Conservation (phyloP, 1,284 basidiomycete species). For the Wallemia hederae region DNA sequence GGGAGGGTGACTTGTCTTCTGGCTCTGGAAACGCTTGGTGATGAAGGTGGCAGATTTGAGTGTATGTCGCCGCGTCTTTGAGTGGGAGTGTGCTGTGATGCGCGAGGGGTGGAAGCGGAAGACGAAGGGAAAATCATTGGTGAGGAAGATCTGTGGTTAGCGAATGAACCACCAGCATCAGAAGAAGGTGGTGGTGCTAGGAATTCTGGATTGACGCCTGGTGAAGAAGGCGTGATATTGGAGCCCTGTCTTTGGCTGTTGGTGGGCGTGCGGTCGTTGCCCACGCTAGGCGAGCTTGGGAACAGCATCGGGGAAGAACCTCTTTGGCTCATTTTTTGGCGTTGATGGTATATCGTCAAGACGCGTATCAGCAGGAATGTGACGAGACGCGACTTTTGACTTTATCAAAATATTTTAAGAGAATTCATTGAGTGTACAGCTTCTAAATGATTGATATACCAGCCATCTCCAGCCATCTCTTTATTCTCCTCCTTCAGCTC, state of each 20-base stretch:
- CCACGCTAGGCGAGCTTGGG: background rate
- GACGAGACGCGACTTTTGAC: too few relatives aligned
- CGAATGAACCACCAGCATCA: background rate
- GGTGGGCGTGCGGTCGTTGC: background rate
- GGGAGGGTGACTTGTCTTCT: background rate
- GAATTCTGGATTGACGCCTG: background rate
- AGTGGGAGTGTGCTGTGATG: conserved; percentile 6
- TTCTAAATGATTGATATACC: too few relatives aligned
- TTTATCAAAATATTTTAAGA: too few relatives aligned
- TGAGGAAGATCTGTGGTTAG: background rate
- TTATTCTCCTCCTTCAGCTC: too few relatives aligned
- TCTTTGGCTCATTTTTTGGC: background rate
- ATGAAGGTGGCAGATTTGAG: conserved; percentile 9
- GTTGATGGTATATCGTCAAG: background rate
- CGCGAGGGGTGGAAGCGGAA: background rate
- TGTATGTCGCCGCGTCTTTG: conserved; percentile 12
- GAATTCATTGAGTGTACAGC: too few relatives aligned
- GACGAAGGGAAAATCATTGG: background rate
- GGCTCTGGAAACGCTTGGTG: conserved; percentile 2
- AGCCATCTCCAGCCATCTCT: background rate
- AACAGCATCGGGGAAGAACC: background rate
- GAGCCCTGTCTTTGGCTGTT: background rate
- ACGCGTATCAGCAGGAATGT: too few relatives aligned
- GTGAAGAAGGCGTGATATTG: background rate
- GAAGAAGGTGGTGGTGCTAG: background rate